phyloP scores from a whole-genome alignment of 257 asterid species.

The Solanum clarkiae region DNA sequence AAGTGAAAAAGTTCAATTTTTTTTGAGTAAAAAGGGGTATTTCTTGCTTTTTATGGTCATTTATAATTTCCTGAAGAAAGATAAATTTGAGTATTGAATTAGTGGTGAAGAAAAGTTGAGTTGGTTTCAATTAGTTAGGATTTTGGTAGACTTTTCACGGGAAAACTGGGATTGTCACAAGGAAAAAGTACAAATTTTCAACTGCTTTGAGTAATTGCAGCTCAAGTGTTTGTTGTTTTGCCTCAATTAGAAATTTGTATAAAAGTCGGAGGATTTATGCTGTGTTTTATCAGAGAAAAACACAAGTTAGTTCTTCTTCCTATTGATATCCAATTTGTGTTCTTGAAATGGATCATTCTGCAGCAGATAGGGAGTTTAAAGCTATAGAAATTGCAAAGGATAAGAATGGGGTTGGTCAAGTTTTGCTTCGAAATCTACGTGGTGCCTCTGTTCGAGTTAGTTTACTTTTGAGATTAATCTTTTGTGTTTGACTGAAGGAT shows the following conservation, averaged over 20 bases:
- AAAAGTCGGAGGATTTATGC: not conserved
- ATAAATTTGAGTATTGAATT: not conserved
- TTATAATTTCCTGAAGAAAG: not conserved
- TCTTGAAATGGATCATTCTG: constrained; percentile 49
- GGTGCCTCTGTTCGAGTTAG: constrained; percentile 73
- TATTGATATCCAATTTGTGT: constrained; percentile 13
- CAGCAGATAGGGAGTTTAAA: constrained; percentile 25
- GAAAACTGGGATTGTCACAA: constrained; percentile 41
- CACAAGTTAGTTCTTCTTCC: not conserved
- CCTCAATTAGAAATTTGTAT: not conserved
- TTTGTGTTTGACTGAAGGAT: not conserved
- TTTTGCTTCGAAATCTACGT: constrained; percentile 49
- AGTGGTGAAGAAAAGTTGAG: not conserved
- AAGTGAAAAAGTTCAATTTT: not conserved
- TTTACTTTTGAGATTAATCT: constrained; percentile 1
- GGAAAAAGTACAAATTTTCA: constrained; percentile 13
- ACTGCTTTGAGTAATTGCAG: constrained; percentile 12
- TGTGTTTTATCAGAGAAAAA: constrained; percentile 4
- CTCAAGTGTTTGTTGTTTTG: not conserved
- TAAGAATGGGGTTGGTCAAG: constrained; percentile 46
- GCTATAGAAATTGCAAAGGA: constrained; percentile 47
- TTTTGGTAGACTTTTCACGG: constrained; percentile 47
- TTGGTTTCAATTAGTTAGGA: constrained; percentile 29
- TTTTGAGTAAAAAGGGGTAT: not conserved
- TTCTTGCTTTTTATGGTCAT: not conserved